Percentiles rank a stretch among this genome's conserved stretches.
Conservation (phyloP, 441 rosid species). For the Corymbia calophylla region DNA sequence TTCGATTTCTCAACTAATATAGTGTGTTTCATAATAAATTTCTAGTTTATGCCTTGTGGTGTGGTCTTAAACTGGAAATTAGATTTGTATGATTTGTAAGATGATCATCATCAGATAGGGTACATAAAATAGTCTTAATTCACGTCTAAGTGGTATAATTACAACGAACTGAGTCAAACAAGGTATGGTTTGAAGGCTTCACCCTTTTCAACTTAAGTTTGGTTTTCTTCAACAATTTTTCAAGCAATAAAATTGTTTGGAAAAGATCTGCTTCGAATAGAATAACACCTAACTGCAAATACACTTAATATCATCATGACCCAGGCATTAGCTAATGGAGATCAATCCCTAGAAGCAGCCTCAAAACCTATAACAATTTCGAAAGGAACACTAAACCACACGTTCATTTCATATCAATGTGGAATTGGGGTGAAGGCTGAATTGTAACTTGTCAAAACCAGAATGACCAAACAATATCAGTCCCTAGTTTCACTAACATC, state of each 20-base stretch:
- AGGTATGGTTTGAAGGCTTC: background rate
- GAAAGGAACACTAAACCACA: background rate
- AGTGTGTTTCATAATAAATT: background rate
- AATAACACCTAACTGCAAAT: background rate
- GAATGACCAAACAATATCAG: background rate
- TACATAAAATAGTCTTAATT: background rate
- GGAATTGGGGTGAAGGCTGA: background rate
- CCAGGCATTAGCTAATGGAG: background rate
- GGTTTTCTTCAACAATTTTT: background rate
- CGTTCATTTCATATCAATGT: background rate
- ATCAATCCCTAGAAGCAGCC: background rate
- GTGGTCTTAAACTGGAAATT: background rate
- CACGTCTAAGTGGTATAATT: background rate
- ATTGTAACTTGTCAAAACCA: background rate
- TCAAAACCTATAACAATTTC: background rate
- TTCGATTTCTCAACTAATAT: background rate
- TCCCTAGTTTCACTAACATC: background rate
- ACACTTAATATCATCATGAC: background rate
- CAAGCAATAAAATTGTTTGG: background rate
- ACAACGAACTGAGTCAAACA: background rate
- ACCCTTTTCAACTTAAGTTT: background rate
- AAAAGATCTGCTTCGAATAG: background rate
- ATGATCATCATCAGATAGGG: background rate
- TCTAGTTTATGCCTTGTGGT: background rate
- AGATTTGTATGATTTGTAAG: background rate